Evolutionary conservation across 2,329 filamentous ascomycete species (phyloP), one percentile per base, ranked within the genome.

Genomic region (Neocucurbitaria cava): DNA sequence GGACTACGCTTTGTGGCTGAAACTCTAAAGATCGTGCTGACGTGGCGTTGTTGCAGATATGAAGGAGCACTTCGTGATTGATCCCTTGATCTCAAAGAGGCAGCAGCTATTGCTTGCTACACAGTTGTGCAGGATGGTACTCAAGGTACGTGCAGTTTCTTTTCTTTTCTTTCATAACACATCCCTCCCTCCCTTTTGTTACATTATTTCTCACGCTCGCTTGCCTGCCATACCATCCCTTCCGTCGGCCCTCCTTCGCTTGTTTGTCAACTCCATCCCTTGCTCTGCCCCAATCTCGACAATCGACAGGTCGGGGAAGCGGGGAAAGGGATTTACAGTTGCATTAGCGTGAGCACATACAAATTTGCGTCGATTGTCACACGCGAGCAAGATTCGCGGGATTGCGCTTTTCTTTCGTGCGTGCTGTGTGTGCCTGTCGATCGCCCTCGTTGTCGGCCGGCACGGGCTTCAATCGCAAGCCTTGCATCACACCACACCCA

Each of bases 41-140:
- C 58, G 43, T 58, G 48, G 59, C 54, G 48, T 46, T 53, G 46
- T 53, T 52, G 44, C 72, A 87, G 88, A 98, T 79, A 99, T 99
- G 95, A 93, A 90, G 81, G 88, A 96, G 67, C 91, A 95, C 64
- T 99, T 99, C 78, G 95, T 97, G 64, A 98, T 99, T 74, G 95
- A 99, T 75, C 96, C 95, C 48, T 82, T 99, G 72, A 99, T 99
- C 75, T 95, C 95, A 68, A 99, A 99, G 86, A 90, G 91, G 79
- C 93, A 97, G 81, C 95, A 99, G 80, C 85, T 99, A 57, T 87
- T 97, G 81, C 85, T 99, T 63, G 95, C 95, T 28, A 99, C 96
- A 47, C 95, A 99, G 82, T 83, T 99, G 65, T 98, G 95, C 83
- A 88, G 95, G 65, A 98, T 99, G 94, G 72, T 75, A 40, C 64